Evolutionary conservation across 441 rosid genomes (phyloP).

Genomic region (Syzygium syzygioides): DNA sequence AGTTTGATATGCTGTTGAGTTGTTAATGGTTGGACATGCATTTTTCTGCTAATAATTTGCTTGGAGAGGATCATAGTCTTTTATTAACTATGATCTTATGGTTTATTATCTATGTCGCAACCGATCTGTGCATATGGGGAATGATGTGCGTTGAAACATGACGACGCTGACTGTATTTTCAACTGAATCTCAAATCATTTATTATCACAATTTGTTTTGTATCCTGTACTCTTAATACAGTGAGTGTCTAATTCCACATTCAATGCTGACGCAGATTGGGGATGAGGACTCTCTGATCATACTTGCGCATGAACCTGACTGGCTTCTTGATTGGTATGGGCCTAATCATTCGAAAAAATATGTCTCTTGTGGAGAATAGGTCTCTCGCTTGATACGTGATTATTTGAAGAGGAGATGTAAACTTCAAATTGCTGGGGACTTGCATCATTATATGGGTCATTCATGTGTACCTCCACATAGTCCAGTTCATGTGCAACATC

Average conservation of each 20-base stretch:
- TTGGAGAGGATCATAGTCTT: background rate
- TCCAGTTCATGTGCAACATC: constrained; percentile 76
- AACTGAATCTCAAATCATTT: background rate
- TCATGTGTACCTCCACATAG: constrained; percentile 67
- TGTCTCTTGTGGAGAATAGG: constrained; percentile 61
- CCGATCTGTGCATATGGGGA: too few relatives aligned
- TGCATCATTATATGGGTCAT: constrained; percentile 98
- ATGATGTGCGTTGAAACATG: background rate
- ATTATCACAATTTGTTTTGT: background rate
- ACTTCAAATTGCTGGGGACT: constrained; percentile 93
- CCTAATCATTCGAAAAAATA: constrained; percentile 1
- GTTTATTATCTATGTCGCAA: too few relatives aligned
- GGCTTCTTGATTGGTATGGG: constrained; percentile 99
- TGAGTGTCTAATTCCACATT: background rate
- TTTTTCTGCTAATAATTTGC: background rate
- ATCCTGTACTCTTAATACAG: background rate
- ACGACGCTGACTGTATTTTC: background rate
- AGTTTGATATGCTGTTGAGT: background rate
- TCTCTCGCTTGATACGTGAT: constrained; percentile 69
- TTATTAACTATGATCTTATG: background rate
- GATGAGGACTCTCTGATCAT: constrained; percentile 72
- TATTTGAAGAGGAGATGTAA: constrained; percentile 86
- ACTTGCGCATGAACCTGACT: constrained; percentile 93
- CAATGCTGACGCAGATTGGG: constrained; percentile 67
- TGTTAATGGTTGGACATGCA: background rate